phyloP scores from a whole-genome alignment of 2,329 filamentous ascomycete species.

The Paradendryphiella salina region DNA sequence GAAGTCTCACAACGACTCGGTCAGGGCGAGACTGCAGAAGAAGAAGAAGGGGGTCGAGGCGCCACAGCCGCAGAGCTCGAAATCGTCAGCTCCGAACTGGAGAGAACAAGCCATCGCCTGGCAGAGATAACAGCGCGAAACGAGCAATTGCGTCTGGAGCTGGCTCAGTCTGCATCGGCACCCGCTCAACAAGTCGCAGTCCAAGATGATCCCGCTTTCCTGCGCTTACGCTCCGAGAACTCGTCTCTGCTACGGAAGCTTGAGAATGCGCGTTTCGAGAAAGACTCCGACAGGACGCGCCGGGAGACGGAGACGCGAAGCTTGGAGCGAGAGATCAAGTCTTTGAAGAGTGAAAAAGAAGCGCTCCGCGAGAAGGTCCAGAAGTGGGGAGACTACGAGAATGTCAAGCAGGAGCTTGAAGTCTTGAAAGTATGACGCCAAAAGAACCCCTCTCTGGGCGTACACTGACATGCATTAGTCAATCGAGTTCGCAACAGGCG shows the following conservation, averaged over 20 bases:
- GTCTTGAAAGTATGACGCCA: constrained; percentile 69
- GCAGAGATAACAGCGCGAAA: constrained; percentile 93
- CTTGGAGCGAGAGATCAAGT: constrained; percentile 76
- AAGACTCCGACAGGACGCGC: constrained; percentile 75
- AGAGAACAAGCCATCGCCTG: constrained; percentile 81
- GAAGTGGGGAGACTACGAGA: constrained; percentile 92
- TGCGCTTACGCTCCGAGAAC: constrained; percentile 90
- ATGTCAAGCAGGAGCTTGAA: constrained; percentile 93
- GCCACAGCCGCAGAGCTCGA: constrained; percentile 90
- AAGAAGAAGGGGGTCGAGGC: constrained; percentile 59
- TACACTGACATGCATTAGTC: constrained; percentile 56
- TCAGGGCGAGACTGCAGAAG: constrained; percentile 67
- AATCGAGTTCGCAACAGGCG: constrained; percentile 92
- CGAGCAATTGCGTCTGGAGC: constrained; percentile 85
- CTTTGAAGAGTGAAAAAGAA: constrained; percentile 80
- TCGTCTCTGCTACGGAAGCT: constrained; percentile 87
- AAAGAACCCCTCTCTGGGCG: background rate
- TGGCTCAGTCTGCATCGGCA: constrained; percentile 84
- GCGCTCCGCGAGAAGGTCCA: constrained; percentile 77
- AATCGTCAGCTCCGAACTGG: constrained; percentile 87
- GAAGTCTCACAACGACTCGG: constrained; percentile 92
- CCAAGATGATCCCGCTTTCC: constrained; percentile 87
- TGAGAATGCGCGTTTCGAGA: constrained; percentile 80
- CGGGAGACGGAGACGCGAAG: constrained; percentile 74
- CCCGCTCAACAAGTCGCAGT: constrained; percentile 63